A percentile compares a stretch with the other conserved stretches of the same genome.
Evolutionary conservation across 352 stramenopile species (phyloP).

Genomic region (Plasmopara muralis): DNA sequence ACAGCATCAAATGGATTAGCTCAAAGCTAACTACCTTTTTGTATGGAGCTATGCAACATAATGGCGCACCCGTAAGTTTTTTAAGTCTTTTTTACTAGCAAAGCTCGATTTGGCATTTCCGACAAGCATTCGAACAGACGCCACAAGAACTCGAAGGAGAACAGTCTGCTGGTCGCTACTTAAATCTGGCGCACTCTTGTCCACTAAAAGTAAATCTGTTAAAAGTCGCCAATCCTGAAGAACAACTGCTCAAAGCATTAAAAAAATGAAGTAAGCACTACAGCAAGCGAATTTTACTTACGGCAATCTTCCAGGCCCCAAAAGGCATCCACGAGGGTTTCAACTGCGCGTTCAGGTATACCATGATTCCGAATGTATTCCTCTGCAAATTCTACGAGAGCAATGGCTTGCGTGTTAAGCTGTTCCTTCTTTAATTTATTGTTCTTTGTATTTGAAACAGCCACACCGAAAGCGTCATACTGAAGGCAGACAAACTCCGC

Average conservation of each 20-base stretch:
- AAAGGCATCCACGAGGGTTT: slow-evolving; percentile 79
- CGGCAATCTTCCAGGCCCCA: slow-evolving; percentile 81
- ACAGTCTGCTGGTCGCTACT: slow-evolving; percentile 78
- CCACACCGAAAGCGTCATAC: slow-evolving; percentile 83
- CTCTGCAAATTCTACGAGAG: slow-evolving; percentile 85
- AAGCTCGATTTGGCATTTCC: slow-evolving; percentile 10
- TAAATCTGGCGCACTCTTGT: slow-evolving; percentile 77
- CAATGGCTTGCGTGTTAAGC: slow-evolving; percentile 80
- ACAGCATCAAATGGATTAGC: slow-evolving; percentile 1
- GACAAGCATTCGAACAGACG: slow-evolving; percentile 57
- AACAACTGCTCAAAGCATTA: slow-evolving; percentile 49
- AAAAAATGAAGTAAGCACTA: slow-evolving; percentile 5
- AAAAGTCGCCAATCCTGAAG: slow-evolving; percentile 75
- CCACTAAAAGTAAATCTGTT: slow-evolving; percentile 61
- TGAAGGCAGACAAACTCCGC: slow-evolving; percentile 85
- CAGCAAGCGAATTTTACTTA: slow-evolving; percentile 28
- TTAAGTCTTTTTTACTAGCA: slow-evolving; percentile 43
- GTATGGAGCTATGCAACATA: neutral
- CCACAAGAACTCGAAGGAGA: slow-evolving; percentile 63
- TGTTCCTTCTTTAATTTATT: slow-evolving; percentile 72
- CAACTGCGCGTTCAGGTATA: slow-evolving; percentile 49
- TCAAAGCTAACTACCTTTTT: neutral
- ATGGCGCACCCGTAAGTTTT: slow-evolving; percentile 42
- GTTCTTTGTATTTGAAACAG: slow-evolving; percentile 47
- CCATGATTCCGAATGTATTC: slow-evolving; percentile 73